Evolutionary conservation across 208 protist genomes (phyloP), one percentile per base, ranked within the genome.

Genomic region (Strigomonas galati): DNA sequence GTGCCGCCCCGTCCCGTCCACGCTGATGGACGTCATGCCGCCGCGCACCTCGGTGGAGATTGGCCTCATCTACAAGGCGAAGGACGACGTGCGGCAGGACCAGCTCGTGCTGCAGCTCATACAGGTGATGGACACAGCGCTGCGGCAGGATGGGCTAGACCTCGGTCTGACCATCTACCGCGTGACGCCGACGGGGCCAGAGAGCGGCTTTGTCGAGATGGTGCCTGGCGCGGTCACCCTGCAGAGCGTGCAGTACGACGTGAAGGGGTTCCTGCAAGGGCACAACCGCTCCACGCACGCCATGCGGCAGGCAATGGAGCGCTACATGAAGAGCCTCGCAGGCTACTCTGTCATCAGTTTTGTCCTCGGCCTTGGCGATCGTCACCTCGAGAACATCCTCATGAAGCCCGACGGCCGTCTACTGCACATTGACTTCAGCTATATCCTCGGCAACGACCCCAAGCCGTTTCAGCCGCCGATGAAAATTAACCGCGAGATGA

Each of bases 371-470:
- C 96, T 99, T 58, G 98, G 98, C 24, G 98, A 99, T 82, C 84
- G 91, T 15, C 91, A 97, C 62, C 74, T 98, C 10, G 98, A 99
- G 60, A 99, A 99, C 82, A 91, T 99, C 32, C 78, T 99, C 32
- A 35, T 99, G 0, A 81, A 82, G 7, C 74, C 79, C n/a, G 87
- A 96, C 60, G 98, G 98, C 24, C 78, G 93, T 32, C 73, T 99
- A 37, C 89, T 99, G 61, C 98, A 99, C 72, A 98, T 99, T 75
- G 98, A 99, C 81, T 99, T 99, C 82, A 97, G 98, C 12, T 99
- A 92, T 74, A 98, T 99, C 60, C 68, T 99, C 17, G 98, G 98
- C 37, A 78, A 89, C 74, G 98, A 99, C 76, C 97, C 98, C 12
- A 99, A 99, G 71, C 96, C 95, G 3, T 98, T 98, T 52, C 88